Evolutionary conservation across 2,329 filamentous ascomycete species (phyloP).

Genomic region (Metarhizium sp.): DNA sequence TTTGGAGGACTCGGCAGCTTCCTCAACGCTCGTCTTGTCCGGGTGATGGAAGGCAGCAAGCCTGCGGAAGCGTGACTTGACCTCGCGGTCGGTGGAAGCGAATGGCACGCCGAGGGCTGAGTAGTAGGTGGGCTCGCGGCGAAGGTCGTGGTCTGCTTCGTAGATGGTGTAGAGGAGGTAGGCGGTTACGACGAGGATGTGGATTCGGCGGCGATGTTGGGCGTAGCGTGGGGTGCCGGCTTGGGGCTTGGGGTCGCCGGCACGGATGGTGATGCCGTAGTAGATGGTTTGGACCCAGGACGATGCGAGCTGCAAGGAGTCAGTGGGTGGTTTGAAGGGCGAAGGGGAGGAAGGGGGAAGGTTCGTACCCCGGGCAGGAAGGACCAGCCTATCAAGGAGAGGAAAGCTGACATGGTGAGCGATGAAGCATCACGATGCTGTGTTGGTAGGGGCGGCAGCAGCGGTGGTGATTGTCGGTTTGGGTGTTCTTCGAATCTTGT

Average conservation of each 20-base stretch:
- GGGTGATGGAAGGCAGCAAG: slow-evolving; percentile 68
- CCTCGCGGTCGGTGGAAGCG: slow-evolving; percentile 59
- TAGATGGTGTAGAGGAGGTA: slow-evolving; percentile 92
- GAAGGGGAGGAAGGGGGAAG: not conserved
- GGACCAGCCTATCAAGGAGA: slow-evolving; percentile 47
- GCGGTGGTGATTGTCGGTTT: not conserved
- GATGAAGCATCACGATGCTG: slow-evolving; percentile 9
- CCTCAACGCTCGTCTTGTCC: slow-evolving; percentile 57
- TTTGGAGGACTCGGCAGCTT: slow-evolving; percentile 21
- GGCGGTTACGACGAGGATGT: slow-evolving; percentile 68
- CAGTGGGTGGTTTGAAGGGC: not conserved
- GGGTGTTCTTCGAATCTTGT: not conserved
- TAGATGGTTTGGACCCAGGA: slow-evolving; percentile 70
- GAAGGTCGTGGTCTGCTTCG: slow-evolving; percentile 78
- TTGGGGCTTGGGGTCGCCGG: slow-evolving; percentile 70
- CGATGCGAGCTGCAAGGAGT: slow-evolving; percentile 57
- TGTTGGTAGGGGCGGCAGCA: not conserved
- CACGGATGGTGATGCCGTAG: slow-evolving; percentile 82
- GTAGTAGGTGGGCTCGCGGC: slow-evolving; percentile 67
- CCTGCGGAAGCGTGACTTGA: slow-evolving; percentile 79
- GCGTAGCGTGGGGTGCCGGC: slow-evolving; percentile 60
- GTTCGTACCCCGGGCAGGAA: slow-evolving; percentile 43
- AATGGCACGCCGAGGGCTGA: slow-evolving; percentile 62
- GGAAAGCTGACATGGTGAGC: slow-evolving; percentile 37
- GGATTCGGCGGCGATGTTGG: slow-evolving; percentile 71